phyloP scores from a whole-genome alignment of 106 monocot species.

The Narthecium ossifragum region DNA sequence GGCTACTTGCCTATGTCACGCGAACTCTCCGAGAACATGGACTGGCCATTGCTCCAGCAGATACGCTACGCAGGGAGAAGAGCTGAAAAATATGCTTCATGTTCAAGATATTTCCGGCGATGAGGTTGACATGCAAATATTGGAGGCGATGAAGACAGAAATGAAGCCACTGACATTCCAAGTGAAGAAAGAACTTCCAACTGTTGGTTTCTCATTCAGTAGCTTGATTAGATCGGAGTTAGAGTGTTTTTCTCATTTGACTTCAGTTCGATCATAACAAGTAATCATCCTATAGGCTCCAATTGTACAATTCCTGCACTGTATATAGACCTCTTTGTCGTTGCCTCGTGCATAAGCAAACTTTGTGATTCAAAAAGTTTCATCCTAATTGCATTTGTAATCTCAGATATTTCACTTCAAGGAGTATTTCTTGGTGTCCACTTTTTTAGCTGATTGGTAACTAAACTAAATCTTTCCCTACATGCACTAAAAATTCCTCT shows the following conservation, averaged over 20 bases:
- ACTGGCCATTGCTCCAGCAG: slow-evolving; percentile 48
- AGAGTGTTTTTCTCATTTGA: slow-evolving; percentile 42
- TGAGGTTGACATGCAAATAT: slow-evolving; percentile 24
- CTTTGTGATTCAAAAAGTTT: too few relatives aligned
- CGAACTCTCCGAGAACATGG: slow-evolving; percentile 51
- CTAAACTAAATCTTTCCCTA: too few relatives aligned
- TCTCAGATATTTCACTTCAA: too few relatives aligned
- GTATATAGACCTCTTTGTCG: too few relatives aligned
- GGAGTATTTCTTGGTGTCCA: too few relatives aligned
- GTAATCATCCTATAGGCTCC: too few relatives aligned
- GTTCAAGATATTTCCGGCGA: slow-evolving; percentile 51
- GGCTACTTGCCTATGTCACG: slow-evolving; percentile 52
- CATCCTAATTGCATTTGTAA: too few relatives aligned
- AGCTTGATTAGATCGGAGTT: slow-evolving; percentile 44
- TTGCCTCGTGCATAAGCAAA: too few relatives aligned
- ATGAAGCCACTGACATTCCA: slow-evolving; percentile 37
- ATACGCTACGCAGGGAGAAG: slow-evolving; percentile 48
- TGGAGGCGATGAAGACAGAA: slow-evolving; percentile 42
- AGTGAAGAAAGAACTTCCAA: slow-evolving; percentile 35
- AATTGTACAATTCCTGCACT: too few relatives aligned
- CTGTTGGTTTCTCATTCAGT: slow-evolving; percentile 25
- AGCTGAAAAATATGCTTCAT: slow-evolving; percentile 35
- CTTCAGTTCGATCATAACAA: too few relatives aligned
- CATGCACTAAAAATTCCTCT: too few relatives aligned
- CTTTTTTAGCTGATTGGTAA: too few relatives aligned